Conservation (phyloP, 179 eudicot genomes). For the Corrigiola litoralis region DNA sequence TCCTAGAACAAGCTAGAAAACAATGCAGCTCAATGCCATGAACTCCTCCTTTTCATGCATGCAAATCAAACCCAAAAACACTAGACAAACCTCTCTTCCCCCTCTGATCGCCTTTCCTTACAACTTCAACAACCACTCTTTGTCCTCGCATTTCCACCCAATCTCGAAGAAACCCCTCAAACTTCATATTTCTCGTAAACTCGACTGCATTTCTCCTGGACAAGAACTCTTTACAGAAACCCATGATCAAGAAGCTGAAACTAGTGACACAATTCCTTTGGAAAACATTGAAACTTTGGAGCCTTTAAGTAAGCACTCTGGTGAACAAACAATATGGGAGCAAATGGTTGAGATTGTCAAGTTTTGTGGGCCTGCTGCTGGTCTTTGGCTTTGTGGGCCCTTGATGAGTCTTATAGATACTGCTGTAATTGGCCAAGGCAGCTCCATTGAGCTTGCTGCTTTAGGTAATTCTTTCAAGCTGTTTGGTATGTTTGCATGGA, state of each 20-base stretch:
- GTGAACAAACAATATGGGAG: conserved; percentile 53
- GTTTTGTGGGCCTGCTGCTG: conserved; percentile 93
- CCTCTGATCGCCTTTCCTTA: background rate
- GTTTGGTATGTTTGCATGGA: background rate
- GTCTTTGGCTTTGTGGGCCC: conserved; percentile 92
- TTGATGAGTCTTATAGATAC: conserved; percentile 97
- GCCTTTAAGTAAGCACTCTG: conserved; percentile 25
- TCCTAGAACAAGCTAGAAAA: background rate
- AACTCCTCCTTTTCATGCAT: background rate
- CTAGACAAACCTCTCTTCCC: background rate
- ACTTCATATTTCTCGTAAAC: background rate
- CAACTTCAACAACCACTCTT: background rate
- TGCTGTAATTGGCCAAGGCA: conserved; percentile 87
- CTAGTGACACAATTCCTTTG: conserved; percentile 6
- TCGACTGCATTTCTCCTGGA: conserved; percentile 26
- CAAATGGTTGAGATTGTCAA: conserved; percentile 80
- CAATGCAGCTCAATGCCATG: conserved; percentile 25
- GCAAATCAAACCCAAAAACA: background rate
- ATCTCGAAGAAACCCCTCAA: no score
- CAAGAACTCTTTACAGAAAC: conserved; percentile 21
- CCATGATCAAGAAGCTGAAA: conserved; percentile 9
- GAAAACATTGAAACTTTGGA: conserved; percentile 20
- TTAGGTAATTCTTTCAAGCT: conserved; percentile 45
- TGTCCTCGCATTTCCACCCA: background rate
- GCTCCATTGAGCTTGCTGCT: conserved; percentile 96